Evolutionary conservation across 2,329 filamentous ascomycete genomes (phyloP), one percentile per base, ranked within the genome.

Genomic region (Aspergillus piperis): DNA sequence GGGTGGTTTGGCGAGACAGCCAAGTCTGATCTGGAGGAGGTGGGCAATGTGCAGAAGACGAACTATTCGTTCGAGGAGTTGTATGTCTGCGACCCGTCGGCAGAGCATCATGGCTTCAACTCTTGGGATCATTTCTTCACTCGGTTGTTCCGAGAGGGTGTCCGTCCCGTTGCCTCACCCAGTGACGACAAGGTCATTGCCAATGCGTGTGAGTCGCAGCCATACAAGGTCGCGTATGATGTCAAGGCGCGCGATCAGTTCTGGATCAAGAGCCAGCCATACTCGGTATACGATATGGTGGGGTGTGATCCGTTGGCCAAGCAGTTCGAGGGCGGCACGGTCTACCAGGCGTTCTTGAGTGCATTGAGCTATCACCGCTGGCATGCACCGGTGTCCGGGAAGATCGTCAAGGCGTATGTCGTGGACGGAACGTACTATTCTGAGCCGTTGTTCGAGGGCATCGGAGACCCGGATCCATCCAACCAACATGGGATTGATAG

Each of bases 121-220:
- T 89, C 86, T 0, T 90, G 88, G 88, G 88, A 91, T 60, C 78
- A 85, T 68, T 91, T 90, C 76, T 90, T 91, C 75, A 89, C 86
- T 0, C 82, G 88, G 5, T 59, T 77, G 5, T 81, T 90, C 57
- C 79, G 75, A 8, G 80, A 84, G 3, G 75, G 75, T 0, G 80
- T 84, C 2, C 82, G 88, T 0, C 88, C 88, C 0, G 77, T 90
- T 1, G 84, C 83, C 0, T 77, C 85, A 0, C 82, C 90, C 60
- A 66, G 71, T 1, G 65, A 75, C 8, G 75, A 80, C 59, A 73
- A 69, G 32, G 76, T 86, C 21, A 83, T 91, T 57, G 82, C 78
- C 53, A 90, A 89, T 70, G 82, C 84, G 0, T 90, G 88, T 74
- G 88, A 91, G 70, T 87, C 84, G 11, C 82, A 81, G 42, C 81